These are phyloP conservation scores for Leishmania turanica DNA, from an alignment of 208 protist species.

Conservation along the genomic window DNA sequence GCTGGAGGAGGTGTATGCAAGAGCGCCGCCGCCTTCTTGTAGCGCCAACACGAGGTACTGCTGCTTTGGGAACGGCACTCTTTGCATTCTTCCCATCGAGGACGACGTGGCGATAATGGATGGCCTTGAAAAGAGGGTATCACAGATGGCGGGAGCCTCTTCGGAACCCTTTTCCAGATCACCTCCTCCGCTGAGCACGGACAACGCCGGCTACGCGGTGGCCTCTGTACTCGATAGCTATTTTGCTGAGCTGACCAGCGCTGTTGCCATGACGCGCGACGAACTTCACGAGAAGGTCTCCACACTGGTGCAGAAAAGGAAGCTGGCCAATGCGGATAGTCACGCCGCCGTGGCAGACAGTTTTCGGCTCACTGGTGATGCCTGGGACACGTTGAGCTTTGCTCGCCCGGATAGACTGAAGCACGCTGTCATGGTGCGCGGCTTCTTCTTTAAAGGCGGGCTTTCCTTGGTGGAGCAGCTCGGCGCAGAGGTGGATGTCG, in stretches of 20 bases:
- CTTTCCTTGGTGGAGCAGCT: conserved; percentile 30
- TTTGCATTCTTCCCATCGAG: conserved; percentile 6
- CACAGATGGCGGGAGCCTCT: not conserved
- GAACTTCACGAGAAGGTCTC: not conserved
- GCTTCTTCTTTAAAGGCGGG: conserved; percentile 24
- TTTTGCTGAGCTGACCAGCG: not conserved
- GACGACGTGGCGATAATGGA: not conserved
- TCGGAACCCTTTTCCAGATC: not conserved
- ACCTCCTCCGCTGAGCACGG: not conserved
- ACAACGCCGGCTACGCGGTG: not conserved
- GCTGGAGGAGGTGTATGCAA: conserved; percentile 1
- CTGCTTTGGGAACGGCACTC: conserved; percentile 26
- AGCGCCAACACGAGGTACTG: not conserved
- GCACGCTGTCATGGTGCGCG: conserved; percentile 14
- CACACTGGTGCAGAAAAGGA: not conserved
- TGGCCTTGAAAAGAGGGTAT: not conserved
- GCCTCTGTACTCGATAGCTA: not conserved
- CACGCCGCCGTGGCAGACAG: not conserved
- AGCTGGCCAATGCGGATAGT: not conserved
- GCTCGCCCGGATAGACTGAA: conserved; percentile 11
- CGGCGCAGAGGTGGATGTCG: conserved; percentile 25
- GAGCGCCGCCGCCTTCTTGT: not conserved
- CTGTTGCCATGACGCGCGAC: conserved; percentile 4
- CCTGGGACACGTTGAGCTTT: conserved; percentile 18
- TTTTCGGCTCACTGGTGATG: conserved; percentile 19